Evolutionary conservation across 108 stramenopile genomes (phyloP).

Genomic region (Aurantiochytrium sp.): DNA sequence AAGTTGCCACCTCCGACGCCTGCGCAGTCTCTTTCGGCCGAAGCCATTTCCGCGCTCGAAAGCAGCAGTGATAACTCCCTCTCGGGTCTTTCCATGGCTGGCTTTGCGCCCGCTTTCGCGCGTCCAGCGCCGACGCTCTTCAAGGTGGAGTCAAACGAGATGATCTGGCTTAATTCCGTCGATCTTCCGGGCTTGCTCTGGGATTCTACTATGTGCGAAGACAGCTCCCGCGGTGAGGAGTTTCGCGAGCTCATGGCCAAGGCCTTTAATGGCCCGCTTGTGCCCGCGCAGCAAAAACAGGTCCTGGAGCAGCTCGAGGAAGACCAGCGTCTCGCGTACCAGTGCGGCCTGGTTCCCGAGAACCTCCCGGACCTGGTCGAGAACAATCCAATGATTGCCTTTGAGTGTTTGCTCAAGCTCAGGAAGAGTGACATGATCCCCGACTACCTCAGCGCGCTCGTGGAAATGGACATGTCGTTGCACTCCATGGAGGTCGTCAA

Average conservation of each 20-base stretch:
- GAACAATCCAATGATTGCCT: slow-evolving; percentile 83
- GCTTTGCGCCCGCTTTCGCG: slow-evolving; percentile 41
- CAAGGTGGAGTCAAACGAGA: slow-evolving; percentile 24
- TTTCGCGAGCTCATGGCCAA: slow-evolving; percentile 43
- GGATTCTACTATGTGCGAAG: slow-evolving; percentile 44
- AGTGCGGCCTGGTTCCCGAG: slow-evolving; percentile 70
- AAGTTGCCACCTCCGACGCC: background rate
- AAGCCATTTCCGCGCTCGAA: slow-evolving; percentile 26
- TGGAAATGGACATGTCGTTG: slow-evolving; percentile 92
- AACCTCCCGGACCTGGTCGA: slow-evolving; percentile 86
- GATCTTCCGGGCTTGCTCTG: slow-evolving; percentile 47
- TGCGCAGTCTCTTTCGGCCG: slow-evolving; percentile 2
- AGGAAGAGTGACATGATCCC: slow-evolving; percentile 33
- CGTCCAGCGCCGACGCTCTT: slow-evolving; percentile 42
- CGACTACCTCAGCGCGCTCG: slow-evolving; percentile 72
- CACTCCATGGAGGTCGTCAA: slow-evolving; percentile 94
- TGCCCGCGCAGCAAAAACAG: slow-evolving; percentile 36
- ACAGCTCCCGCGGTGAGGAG: slow-evolving; percentile 30
- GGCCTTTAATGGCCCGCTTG: slow-evolving; percentile 45
- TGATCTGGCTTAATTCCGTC: slow-evolving; percentile 47
- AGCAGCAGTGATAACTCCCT: slow-evolving; percentile 11
- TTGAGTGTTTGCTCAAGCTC: slow-evolving; percentile 75
- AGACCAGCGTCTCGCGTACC: slow-evolving; percentile 35
- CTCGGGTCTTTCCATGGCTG: slow-evolving; percentile 16
- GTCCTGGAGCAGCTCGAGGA: slow-evolving; percentile 36